Percentiles rank a stretch among this genome's conserved stretches.
Evolutionary conservation across 2,329 filamentous ascomycete genomes (phyloP).

Genomic region (Penicillium thymicola): DNA sequence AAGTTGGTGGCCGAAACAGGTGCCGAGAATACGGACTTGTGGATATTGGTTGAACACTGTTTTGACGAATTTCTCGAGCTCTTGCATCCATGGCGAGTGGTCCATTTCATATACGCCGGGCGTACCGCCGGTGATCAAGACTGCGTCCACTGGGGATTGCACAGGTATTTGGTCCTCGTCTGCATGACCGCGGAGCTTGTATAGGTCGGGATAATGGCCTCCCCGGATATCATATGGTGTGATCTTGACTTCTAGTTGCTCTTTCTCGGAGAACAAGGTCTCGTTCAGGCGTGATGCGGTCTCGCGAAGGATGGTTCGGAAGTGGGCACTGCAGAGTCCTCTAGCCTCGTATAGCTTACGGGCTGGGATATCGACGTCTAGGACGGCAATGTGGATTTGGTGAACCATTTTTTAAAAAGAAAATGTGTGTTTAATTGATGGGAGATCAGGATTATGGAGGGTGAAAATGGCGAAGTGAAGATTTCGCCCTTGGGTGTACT

Average conservation of each 20-base stretch:
- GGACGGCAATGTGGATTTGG: constrained; percentile 25
- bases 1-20: constrained; percentile 36
- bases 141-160: constrained; percentile 23
- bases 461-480: neutral
- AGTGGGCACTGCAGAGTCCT: constrained; percentile 27
- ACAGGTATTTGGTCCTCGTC: constrained; percentile 12
- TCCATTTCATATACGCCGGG: constrained; percentile 29
- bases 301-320: constrained; percentile 24
- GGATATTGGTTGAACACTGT: constrained; percentile 27
- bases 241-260: constrained; percentile 20
- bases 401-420: constrained; percentile 15
- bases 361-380: constrained; percentile 28
- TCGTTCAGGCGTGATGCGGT: constrained; percentile 23
- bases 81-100: constrained; percentile 29
- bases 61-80: constrained; percentile 26
- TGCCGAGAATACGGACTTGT: constrained; percentile 32
- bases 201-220: constrained; percentile 26
- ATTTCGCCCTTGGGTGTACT: neutral
- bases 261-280: constrained; percentile 7
- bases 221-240: constrained; percentile 27
- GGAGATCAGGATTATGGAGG: neutral
- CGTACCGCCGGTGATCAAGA: constrained; percentile 34
- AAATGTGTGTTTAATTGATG: neutral
- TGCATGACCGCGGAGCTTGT: constrained; percentile 16
- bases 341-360: constrained; percentile 24